Base-by-base conservation (phyloP, 768 basidiomycete species). In the Mycena epipterygia region DNA sequence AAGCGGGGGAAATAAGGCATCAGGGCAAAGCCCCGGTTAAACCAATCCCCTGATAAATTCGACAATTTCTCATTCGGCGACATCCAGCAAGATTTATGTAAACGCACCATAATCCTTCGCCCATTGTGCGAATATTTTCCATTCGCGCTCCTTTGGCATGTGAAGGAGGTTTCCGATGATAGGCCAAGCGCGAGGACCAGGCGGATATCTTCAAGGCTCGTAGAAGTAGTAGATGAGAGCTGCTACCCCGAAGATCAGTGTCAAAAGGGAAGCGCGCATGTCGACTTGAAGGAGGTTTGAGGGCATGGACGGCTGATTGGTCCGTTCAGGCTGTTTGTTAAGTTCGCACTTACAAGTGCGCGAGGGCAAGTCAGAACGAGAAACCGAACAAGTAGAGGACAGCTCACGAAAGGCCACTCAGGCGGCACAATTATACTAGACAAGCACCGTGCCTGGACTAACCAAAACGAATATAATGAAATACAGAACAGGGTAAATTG, bases 81-180 rank as follows among this genome's bases (percentile, higher is more conserved):
- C 12, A 39, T 42, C 3, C 6, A 29, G n/a, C 29, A 5, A 7
- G 4, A 23, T n/a, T n/a, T 3, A 21, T 16, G 13, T 5, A n/a
- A n/a, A 68, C 68, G 5, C 19, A 77, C 77, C 77, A 37, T 77
- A 76, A 14, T 29, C 41, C 32, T 75, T 72, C 56, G 66, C 67
- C 77, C 77, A 78, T 51, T 75, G 46, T n/a, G 71, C 64, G 46
- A 75, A 78, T 13, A 73, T 77, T 39, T 71, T 75, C 77, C 77
- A 78, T 29, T 69, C 64, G 51, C 75, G 72, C 27, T 70, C 51
- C 41, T 64, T 59, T 9, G 76, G 77, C 70, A 77, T 74, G 32
- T 78, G 71, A 23, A 75, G 56, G 19, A 77, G 68, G 41, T 79
- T 79, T 27, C 78, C 76, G 9, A 77, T 68, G 13, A 77, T 23